A percentile compares a stretch with the other conserved stretches of the same genome.
phyloP scores from a whole-genome alignment of 208 protist species.

The Acanthamoeba divionensis region DNA sequence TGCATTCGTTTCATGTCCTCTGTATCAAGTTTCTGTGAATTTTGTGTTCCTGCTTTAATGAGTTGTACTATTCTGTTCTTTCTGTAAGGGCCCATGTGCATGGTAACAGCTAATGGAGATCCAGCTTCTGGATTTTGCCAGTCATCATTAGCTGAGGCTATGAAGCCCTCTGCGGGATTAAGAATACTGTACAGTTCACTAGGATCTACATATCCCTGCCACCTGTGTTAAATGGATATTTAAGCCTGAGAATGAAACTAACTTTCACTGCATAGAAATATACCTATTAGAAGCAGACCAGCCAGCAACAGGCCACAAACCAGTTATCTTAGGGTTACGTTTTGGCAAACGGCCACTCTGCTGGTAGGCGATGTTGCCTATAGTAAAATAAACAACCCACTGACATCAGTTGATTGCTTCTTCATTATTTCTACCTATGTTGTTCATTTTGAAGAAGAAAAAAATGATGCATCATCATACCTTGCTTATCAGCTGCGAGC shows the following conservation, averaged over 20 bases:
- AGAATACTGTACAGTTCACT: background rate
- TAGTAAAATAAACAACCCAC: too few relatives aligned
- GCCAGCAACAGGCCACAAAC: background rate
- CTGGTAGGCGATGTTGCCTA: slow-evolving; percentile 43
- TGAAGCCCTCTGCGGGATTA: background rate
- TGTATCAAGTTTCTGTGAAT: background rate
- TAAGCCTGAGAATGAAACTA: background rate
- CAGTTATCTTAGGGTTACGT: background rate
- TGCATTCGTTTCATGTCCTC: slow-evolving; percentile 38
- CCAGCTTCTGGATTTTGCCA: background rate
- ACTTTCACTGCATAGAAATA: background rate
- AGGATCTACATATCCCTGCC: background rate
- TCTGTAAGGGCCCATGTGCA: slow-evolving; percentile 34
- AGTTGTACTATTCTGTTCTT: background rate
- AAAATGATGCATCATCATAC: too few relatives aligned
- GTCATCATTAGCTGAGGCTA: slow-evolving; percentile 29
- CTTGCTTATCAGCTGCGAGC: background rate
- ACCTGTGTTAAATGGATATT: background rate
- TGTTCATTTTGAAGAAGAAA: too few relatives aligned
- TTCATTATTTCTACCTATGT: too few relatives aligned
- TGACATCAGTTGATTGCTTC: too few relatives aligned
- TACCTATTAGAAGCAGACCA: background rate
- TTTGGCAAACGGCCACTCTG: background rate
- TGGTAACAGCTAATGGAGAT: background rate
- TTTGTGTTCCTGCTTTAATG: background rate